Evolutionary conservation across 352 stramenopile species (phyloP), one percentile per base, ranked within the genome.

Genomic region (Phytophthora sansomeana): DNA sequence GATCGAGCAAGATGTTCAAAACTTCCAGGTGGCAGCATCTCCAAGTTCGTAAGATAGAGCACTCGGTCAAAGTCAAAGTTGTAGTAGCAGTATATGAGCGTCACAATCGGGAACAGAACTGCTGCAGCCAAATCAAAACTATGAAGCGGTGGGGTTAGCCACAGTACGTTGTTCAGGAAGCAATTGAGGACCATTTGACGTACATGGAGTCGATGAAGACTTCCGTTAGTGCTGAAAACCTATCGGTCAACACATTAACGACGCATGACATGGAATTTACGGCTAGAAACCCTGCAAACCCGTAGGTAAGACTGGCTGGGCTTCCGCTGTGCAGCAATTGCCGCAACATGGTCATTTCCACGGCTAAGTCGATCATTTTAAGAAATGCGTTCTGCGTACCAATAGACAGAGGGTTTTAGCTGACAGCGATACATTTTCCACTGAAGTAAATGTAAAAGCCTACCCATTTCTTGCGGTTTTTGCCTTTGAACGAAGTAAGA

Each of bases 111-210:
- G 19, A 67, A 80, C 2, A 63, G 19, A 28, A 80, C 49, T 0
- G 72, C 68, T 6, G 69, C 58, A 19, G 67, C 26, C 13, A 80
- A 43, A 24, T 77, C 73, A 52, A 80, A 77, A 6, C 58, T 72
- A 14, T 16, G n/a, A 39, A 5, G 14, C 6, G n/a, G n/a, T n/a
- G n/a, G n/a, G n/a, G n/a, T n/a, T n/a, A n/a, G n/a, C n/a, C n/a
- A n/a, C n/a, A n/a, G n/a, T n/a, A n/a, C n/a, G n/a, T n/a, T n/a
- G n/a, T n/a, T n/a, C n/a, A n/a, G n/a, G n/a, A n/a, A n/a, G n/a
- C n/a, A n/a, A n/a, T n/a, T 29, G 29, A 16, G 26, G 10, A 30
- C 26, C 33, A 42, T 16, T 8, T 1, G 32, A 67, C 61, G 19
- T 65, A 75, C 68, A 71, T 54, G 9, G 57, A 71, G 52, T 76